Evolutionary conservation across 805 yeast genomes (phyloP).

Genomic region (Teunomyces cretensis): DNA sequence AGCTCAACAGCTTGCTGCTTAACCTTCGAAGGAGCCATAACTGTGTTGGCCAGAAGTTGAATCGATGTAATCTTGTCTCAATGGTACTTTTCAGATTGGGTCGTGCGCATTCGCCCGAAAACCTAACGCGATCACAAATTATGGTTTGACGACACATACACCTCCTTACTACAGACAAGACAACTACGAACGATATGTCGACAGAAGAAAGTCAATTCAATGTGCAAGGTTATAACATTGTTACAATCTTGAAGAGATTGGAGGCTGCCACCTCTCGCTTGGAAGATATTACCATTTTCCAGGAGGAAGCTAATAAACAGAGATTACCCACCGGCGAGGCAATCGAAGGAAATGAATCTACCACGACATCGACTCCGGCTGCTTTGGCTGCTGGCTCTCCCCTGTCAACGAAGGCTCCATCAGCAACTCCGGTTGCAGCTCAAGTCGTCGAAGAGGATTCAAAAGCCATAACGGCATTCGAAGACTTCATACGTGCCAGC

Average conservation of each 20-base stretch:
- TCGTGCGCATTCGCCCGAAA: neutral
- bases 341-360: neutral
- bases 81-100: neutral
- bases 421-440: slow-evolving; percentile 7
- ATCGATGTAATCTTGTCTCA: neutral
- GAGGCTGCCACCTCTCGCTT: slow-evolving; percentile 93
- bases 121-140: neutral
- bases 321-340: neutral
- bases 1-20: slow-evolving; percentile 19
- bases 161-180: neutral
- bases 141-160: neutral
- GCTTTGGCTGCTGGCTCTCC: slow-evolving; percentile 16
- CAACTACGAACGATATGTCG: slow-evolving; percentile 19
- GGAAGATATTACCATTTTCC: slow-evolving; percentile 83
- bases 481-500: slow-evolving; percentile 48
- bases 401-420: slow-evolving; percentile 9
- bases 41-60: neutral
- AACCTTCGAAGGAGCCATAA: slow-evolving; percentile 11
- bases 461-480: slow-evolving; percentile 52
- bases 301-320: slow-evolving; percentile 52
- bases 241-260: slow-evolving; percentile 68
- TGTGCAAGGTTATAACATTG: slow-evolving; percentile 82
- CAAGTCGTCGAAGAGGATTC: slow-evolving; percentile 27
- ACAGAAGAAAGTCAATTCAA: slow-evolving; percentile 47
- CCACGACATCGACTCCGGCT: slow-evolving; percentile 4